Percentiles rank a stretch among this genome's conserved stretches.
Evolutionary conservation across 371 early-diverging fungal genomes (phyloP).

Genomic region (Saksenaea oblongispora): DNA sequence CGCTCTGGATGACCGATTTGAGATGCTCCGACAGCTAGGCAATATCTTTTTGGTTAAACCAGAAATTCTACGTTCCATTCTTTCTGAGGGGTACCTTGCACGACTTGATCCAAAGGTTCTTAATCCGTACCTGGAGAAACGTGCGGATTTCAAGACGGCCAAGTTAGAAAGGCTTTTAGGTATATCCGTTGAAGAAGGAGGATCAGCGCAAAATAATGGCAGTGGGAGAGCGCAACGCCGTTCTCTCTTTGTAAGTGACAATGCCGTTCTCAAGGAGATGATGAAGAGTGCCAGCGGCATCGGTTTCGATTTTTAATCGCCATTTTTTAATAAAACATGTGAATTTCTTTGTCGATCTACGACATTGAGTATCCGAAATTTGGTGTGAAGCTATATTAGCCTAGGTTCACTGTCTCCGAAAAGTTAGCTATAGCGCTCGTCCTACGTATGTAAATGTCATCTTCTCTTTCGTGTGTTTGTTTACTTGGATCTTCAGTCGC

Average conservation of each 20-base stretch:
- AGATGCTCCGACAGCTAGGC: constrained; percentile 89
- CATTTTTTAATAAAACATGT: constrained; percentile 31
- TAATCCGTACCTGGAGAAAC: constrained; percentile 81
- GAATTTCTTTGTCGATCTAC: not conserved
- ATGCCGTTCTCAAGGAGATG: constrained; percentile 47
- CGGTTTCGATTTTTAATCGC: constrained; percentile 38
- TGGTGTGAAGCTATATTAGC: too few species aligned
- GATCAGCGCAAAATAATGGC: constrained; percentile 8
- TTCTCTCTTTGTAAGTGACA: constrained; percentile 52
- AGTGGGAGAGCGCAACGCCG: constrained; percentile 32
- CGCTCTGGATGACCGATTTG: constrained; percentile 80
- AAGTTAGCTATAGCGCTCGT: too few species aligned
- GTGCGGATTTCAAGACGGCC: constrained; percentile 84
- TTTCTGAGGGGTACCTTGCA: constrained; percentile 82
- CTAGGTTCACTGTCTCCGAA: too few species aligned
- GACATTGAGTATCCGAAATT: too few species aligned
- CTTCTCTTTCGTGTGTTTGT: too few species aligned
- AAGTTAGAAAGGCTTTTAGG: constrained; percentile 65
- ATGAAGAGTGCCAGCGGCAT: constrained; percentile 39
- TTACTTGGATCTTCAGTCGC: too few species aligned
- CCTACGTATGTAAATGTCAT: too few species aligned
- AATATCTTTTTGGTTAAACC: constrained; percentile 90
- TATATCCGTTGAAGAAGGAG: constrained; percentile 30
- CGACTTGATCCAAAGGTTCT: constrained; percentile 76
- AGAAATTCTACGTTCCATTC: constrained; percentile 82